A percentile compares a stretch with the other conserved stretches of the same genome.
These are phyloP conservation scores for Drosera spatulata DNA, from an alignment of 179 eudicot genomes.

Conservation along the genomic window DNA sequence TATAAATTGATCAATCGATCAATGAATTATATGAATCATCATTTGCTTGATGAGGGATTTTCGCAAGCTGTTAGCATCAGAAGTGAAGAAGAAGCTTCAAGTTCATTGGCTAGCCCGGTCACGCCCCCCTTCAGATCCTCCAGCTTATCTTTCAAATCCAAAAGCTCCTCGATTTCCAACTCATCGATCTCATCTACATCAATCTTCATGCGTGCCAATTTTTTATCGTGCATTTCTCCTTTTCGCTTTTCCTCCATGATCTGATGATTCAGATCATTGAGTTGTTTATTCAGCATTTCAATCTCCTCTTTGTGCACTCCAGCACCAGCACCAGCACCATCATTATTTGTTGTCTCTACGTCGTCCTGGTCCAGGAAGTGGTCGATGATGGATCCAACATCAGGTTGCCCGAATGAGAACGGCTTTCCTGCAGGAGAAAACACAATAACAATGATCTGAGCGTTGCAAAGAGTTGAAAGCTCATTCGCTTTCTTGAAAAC, in stretches of 20 bases:
- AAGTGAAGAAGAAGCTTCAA: conserved; percentile 13
- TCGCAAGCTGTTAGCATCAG: conserved; percentile 6
- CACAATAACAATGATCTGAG: conserved; percentile 12
- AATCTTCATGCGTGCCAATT: too few relatives aligned
- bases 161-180: not conserved
- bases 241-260: not conserved
- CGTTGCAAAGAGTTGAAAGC: conserved; percentile 14
- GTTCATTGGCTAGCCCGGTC: conserved; percentile 4
- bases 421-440: conserved; percentile 25
- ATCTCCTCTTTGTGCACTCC: not conserved
- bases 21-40: too few relatives aligned
- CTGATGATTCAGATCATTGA: not conserved
- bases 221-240: not conserved
- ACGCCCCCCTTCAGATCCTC: conserved; percentile 1
- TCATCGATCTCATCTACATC: not conserved
- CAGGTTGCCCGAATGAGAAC: conserved; percentile 20
- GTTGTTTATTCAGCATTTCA: not conserved
- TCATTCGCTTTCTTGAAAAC: conserved; percentile 23
- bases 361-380: conserved; percentile 4
- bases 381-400: conserved; percentile 11
- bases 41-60: not conserved
- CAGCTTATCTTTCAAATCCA: conserved; percentile 5
- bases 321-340: not conserved
- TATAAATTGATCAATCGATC: too few relatives aligned
- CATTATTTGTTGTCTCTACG: not conserved